Conservation (phyloP, 345 rosid genomes). For the Theobroma cacao region DNA sequence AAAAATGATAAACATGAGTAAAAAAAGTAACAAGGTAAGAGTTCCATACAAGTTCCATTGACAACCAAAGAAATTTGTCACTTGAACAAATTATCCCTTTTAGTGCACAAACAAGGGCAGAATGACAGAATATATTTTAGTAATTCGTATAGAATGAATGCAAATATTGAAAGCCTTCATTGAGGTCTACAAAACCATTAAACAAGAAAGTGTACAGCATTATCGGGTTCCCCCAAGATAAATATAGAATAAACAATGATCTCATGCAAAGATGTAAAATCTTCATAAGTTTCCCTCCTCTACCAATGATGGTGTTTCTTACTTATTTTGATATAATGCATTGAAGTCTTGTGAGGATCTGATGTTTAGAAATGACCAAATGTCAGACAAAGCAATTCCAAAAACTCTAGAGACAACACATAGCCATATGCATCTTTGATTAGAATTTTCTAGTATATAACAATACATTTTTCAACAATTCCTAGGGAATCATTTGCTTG, state of each 20-base stretch:
- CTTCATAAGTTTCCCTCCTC: conserved; percentile 1
- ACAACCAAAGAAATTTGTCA: neutral
- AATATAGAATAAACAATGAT: neutral
- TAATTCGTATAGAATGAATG: neutral
- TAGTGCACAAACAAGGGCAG: neutral
- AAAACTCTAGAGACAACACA: neutral
- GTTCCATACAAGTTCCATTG: neutral
- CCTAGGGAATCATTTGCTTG: neutral
- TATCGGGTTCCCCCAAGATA: neutral
- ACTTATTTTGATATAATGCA: neutral
- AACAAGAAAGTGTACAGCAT: neutral
- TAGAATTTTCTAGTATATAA: neutral
- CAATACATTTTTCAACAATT: neutral
- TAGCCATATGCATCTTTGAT: neutral
- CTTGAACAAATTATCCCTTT: neutral
- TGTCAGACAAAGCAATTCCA: neutral
- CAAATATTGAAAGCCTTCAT: neutral
- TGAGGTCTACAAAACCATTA: neutral
- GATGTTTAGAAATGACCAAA: neutral
- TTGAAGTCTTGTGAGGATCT: neutral
- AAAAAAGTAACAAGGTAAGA: neutral
- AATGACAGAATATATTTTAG: neutral
- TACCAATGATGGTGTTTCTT: neutral
- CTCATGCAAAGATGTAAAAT: neutral
- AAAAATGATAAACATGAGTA: conserved; percentile 15